Base-by-base conservation (phyloP, 805 yeast species). In the Saccharomycopsis sp. region DNA sequence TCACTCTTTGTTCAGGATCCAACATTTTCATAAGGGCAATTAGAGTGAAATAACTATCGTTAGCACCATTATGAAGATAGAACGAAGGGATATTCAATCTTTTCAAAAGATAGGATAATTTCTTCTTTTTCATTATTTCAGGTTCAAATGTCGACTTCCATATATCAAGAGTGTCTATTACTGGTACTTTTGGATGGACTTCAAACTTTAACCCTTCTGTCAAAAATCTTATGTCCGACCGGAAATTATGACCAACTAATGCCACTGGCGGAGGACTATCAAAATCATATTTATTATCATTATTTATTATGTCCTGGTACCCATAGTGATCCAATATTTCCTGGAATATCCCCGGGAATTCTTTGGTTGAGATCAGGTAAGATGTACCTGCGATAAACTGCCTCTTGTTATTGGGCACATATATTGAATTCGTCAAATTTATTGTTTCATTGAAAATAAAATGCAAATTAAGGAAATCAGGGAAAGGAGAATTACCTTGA, bases 11-110 rank as follows among this genome's bases (percentile, higher is more conserved):
- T 23, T 58, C 61, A 1, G 77, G 77, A 56, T 80, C 85, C 43
- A 78, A 65, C 47, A 77, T 54, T 29, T 69, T 66, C 54, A 79
- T 50, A 7, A 74, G 68, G 9, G 72, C 65, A 24, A 72, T 44
- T 36, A 81, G 58, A 0, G 87, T 81, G 51, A 68, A 79, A 54
- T 79, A 77, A 4, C 85, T 77, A 58, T 82, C 89, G 54, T 82
- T 82, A 2, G 79, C 85, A 1, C 84, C 88, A 56, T 82, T 82
- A 57, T 82, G 88, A 36, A 82, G 61, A 51, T 66, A 70, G 1
- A 79, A 68, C 53, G 76, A 78, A 1, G 85, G 83, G 4, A 82
- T 67, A 26, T 65, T 63, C 40, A 75, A 59, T 40, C 67, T 56
- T 37, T 74, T 58, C n/a, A 81, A 61, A 0, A 75, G 58, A 19